Evolutionary conservation across 495 filamentous ascomycete species (phyloP).

Genomic region (Hypoxylon fragiforme): DNA sequence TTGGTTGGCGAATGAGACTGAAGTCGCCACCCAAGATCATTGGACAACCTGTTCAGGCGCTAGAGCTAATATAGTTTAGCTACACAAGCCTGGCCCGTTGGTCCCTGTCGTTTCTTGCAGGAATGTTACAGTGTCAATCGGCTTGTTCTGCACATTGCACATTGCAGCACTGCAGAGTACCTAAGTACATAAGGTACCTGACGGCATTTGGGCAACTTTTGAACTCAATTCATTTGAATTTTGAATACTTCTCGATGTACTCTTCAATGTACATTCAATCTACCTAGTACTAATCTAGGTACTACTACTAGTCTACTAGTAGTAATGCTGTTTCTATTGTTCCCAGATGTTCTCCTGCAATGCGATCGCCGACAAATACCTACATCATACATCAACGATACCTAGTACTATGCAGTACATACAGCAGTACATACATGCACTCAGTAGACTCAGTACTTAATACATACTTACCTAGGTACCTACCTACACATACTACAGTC

Average conservation of each 20-base stretch:
- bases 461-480: too few relatives aligned
- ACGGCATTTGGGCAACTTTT: too few relatives aligned
- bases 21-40: constrained; percentile 30
- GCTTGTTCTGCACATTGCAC: constrained; percentile 30
- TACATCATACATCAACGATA: background rate
- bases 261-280: too few relatives aligned
- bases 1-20: constrained; percentile 22
- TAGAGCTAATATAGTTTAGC: constrained; percentile 13
- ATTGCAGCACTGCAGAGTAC: too few relatives aligned
- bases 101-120: constrained; percentile 31
- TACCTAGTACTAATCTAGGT: too few relatives aligned
- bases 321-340: too few relatives aligned
- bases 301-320: too few relatives aligned
- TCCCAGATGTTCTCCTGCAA: constrained; percentile 32
- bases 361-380: constrained; percentile 29
- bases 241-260: too few relatives aligned
- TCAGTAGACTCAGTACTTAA: too few relatives aligned
- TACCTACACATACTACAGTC: too few relatives aligned
- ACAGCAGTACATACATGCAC: background rate
- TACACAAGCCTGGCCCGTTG: constrained; percentile 9
- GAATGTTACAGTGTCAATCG: constrained; percentile 33
- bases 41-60: constrained; percentile 11
- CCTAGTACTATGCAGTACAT: background rate
- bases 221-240: too few relatives aligned
- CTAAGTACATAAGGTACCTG: too few relatives aligned